Evolutionary conservation across 768 basidiomycete genomes (phyloP).

Genomic region (Pleurotus sapidus): DNA sequence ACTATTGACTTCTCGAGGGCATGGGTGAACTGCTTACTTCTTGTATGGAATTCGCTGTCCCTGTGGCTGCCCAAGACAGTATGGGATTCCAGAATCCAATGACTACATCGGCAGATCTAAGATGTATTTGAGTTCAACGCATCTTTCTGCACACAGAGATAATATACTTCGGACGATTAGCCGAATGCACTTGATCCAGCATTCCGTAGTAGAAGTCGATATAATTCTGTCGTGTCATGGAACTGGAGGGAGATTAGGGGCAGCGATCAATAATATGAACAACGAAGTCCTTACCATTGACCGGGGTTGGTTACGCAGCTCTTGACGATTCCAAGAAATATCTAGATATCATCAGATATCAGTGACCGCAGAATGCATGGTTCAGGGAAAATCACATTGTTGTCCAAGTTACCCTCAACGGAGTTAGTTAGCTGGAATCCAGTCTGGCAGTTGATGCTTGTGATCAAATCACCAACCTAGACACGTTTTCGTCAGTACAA

Average conservation of each 20-base stretch:
- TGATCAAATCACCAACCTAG: conserved; percentile 13
- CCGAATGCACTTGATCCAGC: conserved; percentile 6
- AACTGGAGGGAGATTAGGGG: background rate
- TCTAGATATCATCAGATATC: conserved; percentile 1
- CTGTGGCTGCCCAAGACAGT: conserved; percentile 9
- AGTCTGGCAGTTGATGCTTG: conserved; percentile 14
- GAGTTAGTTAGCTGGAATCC: conserved; percentile 5
- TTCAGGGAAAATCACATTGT: background rate
- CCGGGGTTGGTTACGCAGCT: conserved; percentile 11
- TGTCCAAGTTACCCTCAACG: conserved; percentile 10
- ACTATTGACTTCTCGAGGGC: background rate
- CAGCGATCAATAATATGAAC: background rate
- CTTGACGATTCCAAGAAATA: conserved; percentile 16
- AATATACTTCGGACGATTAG: conserved; percentile 8
- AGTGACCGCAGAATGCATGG: too few species aligned
- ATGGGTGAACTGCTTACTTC: conserved; percentile 4
- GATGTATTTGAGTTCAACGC: background rate
- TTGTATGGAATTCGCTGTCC: conserved; percentile 8
- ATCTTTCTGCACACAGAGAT: too few species aligned
- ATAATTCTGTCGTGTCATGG: conserved; percentile 18
- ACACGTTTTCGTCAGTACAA: too few species aligned
- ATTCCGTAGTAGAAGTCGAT: conserved; percentile 16
- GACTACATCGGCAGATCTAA: background rate
- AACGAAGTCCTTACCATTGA: conserved; percentile 8
- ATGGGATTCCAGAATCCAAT: conserved; percentile 10